Conservation (phyloP, 179 eudicot species). For the Spergularia azorica region DNA sequence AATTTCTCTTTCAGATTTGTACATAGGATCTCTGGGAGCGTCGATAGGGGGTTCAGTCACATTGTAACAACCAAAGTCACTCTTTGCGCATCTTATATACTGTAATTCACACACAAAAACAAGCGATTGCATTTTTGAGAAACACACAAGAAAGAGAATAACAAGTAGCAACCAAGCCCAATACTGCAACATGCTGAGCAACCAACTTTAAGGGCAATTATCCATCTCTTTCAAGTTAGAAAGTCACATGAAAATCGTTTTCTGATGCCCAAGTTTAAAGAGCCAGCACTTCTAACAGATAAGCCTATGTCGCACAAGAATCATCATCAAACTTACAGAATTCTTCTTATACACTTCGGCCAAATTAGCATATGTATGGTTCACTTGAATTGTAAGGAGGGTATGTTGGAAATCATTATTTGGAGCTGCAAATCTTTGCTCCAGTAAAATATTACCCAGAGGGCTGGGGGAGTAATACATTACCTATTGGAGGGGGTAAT, state of each 20-base stretch:
- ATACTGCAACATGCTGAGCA: neutral
- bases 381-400: too few species aligned
- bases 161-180: neutral
- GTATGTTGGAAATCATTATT: too few species aligned
- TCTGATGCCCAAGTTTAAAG: constrained; percentile 1
- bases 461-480: too few species aligned
- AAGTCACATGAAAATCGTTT: neutral
- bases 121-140: neutral
- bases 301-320: too few species aligned
- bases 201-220: neutral
- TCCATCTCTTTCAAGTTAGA: neutral
- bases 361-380: too few species aligned
- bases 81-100: constrained; percentile 93
- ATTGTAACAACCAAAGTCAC: constrained; percentile 91
- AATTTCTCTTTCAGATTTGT: constrained; percentile 82
- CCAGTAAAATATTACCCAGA: too few species aligned
- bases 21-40: constrained; percentile 95
- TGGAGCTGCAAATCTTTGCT: too few species aligned
- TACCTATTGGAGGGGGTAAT: too few species aligned
- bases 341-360: too few species aligned
- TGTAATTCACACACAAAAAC: constrained; percentile 33
- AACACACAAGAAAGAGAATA: constrained; percentile 6
- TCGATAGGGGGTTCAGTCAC: constrained; percentile 97
- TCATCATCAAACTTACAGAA: too few species aligned
- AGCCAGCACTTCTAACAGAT: neutral